phyloP scores from a whole-genome alignment of 129 eudicot species.

The Artemisia tridentata region DNA sequence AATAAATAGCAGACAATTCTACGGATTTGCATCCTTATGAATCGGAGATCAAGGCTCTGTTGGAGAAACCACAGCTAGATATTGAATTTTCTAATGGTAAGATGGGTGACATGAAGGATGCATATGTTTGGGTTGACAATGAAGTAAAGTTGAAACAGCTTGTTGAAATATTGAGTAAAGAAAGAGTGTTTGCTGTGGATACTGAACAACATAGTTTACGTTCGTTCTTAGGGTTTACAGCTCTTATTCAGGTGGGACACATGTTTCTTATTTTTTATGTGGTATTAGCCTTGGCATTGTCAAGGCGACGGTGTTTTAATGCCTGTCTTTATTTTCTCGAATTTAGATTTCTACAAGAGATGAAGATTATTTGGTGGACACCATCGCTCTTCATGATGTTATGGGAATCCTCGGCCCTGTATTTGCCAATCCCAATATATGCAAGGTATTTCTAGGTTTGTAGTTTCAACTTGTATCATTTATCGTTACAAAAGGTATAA shows the following conservation, averaged over 20 bases:
- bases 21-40: slow-evolving; percentile 68
- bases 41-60: slow-evolving; percentile 45
- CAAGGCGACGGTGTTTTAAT: not conserved
- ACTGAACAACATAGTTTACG: slow-evolving; percentile 90
- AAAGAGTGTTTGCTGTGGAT: slow-evolving; percentile 78
- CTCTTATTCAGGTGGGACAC: slow-evolving; percentile 68
- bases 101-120: slow-evolving; percentile 36
- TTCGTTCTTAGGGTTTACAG: slow-evolving; percentile 87
- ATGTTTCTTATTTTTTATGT: not conserved
- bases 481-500: not conserved
- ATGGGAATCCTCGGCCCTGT: slow-evolving; percentile 73
- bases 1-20: slow-evolving; percentile 32
- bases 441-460: slow-evolving; percentile 57
- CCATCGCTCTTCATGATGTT: slow-evolving; percentile 73
- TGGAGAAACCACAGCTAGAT: slow-evolving; percentile 43
- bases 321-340: slow-evolving; percentile 6
- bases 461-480: not conserved
- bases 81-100: slow-evolving; percentile 30
- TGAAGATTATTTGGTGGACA: slow-evolving; percentile 80
- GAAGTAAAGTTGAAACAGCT: slow-evolving; percentile 61
- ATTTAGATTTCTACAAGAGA: slow-evolving; percentile 71
- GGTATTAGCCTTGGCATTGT: slow-evolving; percentile 6
- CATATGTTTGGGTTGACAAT: slow-evolving; percentile 65
- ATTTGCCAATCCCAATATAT: slow-evolving; percentile 69
- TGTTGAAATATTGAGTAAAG: slow-evolving; percentile 60